These are phyloP conservation scores for Malus sylvestris DNA, from an alignment of 306 rosid species.

Conservation along the genomic window DNA sequence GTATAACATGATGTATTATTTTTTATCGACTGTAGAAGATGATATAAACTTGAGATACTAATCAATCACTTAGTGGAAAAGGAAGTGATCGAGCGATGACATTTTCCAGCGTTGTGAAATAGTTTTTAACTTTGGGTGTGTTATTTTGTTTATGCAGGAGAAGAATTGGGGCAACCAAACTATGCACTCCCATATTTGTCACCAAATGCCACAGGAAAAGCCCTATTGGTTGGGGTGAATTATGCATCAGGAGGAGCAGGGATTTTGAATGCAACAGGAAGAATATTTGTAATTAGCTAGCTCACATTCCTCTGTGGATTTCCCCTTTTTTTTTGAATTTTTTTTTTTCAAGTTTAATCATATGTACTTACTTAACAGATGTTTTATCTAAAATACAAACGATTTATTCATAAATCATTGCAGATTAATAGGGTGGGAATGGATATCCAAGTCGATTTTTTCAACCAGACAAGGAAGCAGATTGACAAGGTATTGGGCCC, in stretches of 20 bases:
- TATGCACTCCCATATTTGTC: constrained; percentile 71
- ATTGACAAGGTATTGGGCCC: constrained; percentile 55
- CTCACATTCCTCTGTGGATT: not conserved
- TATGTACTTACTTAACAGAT: not conserved
- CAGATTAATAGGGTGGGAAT: constrained; percentile 87
- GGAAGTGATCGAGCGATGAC: not conserved
- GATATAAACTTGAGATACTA: not conserved
- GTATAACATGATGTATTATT: not conserved
- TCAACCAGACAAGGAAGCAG: constrained; percentile 66
- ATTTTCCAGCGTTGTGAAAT: not conserved
- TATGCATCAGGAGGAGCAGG: constrained; percentile 99
- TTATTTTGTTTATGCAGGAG: constrained; percentile 40
- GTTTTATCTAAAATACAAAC: not conserved
- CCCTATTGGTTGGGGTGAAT: constrained; percentile 67
- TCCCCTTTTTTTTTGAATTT: not conserved
- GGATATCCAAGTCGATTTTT: constrained; percentile 86
- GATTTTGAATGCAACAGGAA: constrained; percentile 87
- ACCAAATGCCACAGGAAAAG: constrained; percentile 68
- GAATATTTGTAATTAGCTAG: constrained; percentile 74
- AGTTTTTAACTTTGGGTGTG: not conserved
- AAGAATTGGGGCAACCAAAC: constrained; percentile 69
- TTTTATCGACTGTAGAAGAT: not conserved
- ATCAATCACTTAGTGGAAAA: too few species aligned
- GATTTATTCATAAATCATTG: not conserved
- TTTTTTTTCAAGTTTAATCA: not conserved